These are phyloP conservation scores for Podospora conica DNA, from an alignment of 495 filamentous ascomycete species.

Conservation along the genomic window DNA sequence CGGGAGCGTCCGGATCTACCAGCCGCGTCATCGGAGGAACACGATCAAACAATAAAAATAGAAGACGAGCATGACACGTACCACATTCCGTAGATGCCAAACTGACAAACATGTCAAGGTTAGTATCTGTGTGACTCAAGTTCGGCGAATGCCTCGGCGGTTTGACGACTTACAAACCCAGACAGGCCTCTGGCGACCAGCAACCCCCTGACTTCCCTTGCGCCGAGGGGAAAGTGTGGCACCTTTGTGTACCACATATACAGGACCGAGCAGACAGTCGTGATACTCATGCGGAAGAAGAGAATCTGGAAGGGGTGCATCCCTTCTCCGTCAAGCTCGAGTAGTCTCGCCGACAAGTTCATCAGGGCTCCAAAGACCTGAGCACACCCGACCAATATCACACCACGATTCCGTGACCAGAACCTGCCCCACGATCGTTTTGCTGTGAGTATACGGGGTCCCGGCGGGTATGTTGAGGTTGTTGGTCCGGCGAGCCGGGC, in stretches of 20 bases:
- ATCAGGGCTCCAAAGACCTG: constrained; percentile 85
- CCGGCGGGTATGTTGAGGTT: background rate
- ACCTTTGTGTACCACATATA: constrained; percentile 73
- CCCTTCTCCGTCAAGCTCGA: constrained; percentile 67
- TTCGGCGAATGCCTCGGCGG: background rate
- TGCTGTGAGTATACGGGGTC: background rate
- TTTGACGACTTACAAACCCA: constrained; percentile 52
- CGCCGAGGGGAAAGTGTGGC: constrained; percentile 65
- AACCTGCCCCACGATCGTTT: constrained; percentile 9
- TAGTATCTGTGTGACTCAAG: background rate
- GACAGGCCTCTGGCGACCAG: constrained; percentile 62
- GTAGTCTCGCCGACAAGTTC: constrained; percentile 74
- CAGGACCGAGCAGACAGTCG: constrained; percentile 54
- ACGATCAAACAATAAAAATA: background rate
- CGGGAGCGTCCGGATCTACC: background rate
- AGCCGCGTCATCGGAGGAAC: background rate
- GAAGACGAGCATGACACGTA: background rate
- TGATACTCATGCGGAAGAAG: constrained; percentile 79
- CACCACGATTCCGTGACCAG: constrained; percentile 59
- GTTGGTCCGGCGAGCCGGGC: background rate
- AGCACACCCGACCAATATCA: constrained; percentile 64
- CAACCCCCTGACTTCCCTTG: constrained; percentile 55
- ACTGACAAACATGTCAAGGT: constrained; percentile 22
- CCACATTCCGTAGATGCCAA: constrained; percentile 63
- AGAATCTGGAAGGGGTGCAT: constrained; percentile 89